These are phyloP conservation scores for Furcasterigmium sp. DNA, from an alignment of 2,329 filamentous ascomycete genomes.

Conservation along the genomic window DNA sequence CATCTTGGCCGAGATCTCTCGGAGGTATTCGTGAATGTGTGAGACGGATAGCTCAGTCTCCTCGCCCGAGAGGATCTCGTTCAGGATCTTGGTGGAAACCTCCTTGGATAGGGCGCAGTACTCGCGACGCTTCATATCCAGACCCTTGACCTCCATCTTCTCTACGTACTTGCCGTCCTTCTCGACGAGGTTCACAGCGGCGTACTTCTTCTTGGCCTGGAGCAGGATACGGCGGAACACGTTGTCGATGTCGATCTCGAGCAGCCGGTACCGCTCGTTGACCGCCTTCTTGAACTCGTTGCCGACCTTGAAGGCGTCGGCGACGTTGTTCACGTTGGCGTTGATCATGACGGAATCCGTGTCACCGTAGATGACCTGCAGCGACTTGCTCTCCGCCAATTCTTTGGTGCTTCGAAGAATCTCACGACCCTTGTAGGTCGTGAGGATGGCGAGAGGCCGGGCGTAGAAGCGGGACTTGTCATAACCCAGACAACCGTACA, in stretches of 20 bases:
- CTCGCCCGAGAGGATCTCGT: slow-evolving; percentile 90
- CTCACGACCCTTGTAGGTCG: slow-evolving; percentile 94
- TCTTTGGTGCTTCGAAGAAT: slow-evolving; percentile 96
- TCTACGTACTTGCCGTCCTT: slow-evolving; percentile 85
- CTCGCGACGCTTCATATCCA: slow-evolving; percentile 96
- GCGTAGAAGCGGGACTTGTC: slow-evolving; percentile 97
- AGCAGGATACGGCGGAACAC: slow-evolving; percentile 89
- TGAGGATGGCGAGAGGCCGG: slow-evolving; percentile 88
- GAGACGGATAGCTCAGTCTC: slow-evolving; percentile 83
- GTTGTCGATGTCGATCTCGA: slow-evolving; percentile 98
- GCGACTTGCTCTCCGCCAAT: slow-evolving; percentile 81
- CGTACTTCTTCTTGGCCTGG: slow-evolving; percentile 99
- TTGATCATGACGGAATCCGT: slow-evolving; percentile 99
- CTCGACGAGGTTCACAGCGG: slow-evolving; percentile 89
- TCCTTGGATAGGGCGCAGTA: slow-evolving; percentile 96
- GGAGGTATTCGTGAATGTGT: slow-evolving; percentile 89
- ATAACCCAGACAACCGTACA: slow-evolving; percentile 98
- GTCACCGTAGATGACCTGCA: slow-evolving; percentile 97
- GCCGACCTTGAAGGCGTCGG: slow-evolving; percentile 85
- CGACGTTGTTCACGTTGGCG: slow-evolving; percentile 90
- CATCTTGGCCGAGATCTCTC: slow-evolving; percentile 82
- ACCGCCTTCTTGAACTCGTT: slow-evolving; percentile 93
- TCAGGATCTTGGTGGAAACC: slow-evolving; percentile 82
- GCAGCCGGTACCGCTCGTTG: slow-evolving; percentile 84
- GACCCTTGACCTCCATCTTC: slow-evolving; percentile 95